A percentile compares a stretch with the other conserved stretches of the same genome.
These are phyloP conservation scores for Taphrina sp. DNA, from an alignment of 1,139 yeast species.

Conservation along the genomic window DNA sequence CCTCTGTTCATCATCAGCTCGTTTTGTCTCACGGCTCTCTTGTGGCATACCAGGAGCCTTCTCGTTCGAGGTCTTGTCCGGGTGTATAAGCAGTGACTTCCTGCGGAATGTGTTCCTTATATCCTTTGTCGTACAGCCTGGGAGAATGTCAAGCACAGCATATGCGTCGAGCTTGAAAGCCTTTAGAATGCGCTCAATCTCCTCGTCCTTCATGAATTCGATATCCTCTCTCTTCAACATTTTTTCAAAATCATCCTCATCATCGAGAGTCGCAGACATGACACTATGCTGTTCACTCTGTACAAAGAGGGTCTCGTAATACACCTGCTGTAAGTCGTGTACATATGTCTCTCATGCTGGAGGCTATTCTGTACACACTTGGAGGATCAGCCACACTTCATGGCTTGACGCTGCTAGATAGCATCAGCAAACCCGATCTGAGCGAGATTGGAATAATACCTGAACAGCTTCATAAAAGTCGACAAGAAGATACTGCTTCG, in stretches of 20 bases:
- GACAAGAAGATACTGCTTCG: too few species aligned
- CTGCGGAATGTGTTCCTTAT: constrained; percentile 55
- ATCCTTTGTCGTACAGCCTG: constrained; percentile 47
- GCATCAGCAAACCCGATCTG: too few species aligned
- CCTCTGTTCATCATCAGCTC: constrained; percentile 47
- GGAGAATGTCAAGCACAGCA: constrained; percentile 56
- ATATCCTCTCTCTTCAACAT: constrained; percentile 27
- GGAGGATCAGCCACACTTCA: too few species aligned
- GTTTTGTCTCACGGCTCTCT: constrained; percentile 37
- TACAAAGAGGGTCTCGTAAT: too few species aligned
- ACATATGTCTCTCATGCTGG: too few species aligned
- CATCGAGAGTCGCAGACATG: constrained; percentile 1
- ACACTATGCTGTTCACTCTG: too few species aligned
- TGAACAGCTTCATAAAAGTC: too few species aligned
- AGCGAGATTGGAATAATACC: too few species aligned
- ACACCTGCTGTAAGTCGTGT: too few species aligned
- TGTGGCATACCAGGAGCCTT: constrained; percentile 18
- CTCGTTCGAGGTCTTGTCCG: constrained; percentile 58
- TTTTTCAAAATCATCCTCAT: constrained; percentile 17
- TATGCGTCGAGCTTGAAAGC: constrained; percentile 56
- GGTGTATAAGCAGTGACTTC: constrained; percentile 65
- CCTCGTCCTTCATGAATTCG: constrained; percentile 49
- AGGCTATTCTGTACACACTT: too few species aligned
- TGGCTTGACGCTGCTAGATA: too few species aligned
- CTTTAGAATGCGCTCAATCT: constrained; percentile 55